Evolutionary conservation across 225 moss, liverwort and hornwort genomes (phyloP).

Genomic region (Ulota crispa): DNA sequence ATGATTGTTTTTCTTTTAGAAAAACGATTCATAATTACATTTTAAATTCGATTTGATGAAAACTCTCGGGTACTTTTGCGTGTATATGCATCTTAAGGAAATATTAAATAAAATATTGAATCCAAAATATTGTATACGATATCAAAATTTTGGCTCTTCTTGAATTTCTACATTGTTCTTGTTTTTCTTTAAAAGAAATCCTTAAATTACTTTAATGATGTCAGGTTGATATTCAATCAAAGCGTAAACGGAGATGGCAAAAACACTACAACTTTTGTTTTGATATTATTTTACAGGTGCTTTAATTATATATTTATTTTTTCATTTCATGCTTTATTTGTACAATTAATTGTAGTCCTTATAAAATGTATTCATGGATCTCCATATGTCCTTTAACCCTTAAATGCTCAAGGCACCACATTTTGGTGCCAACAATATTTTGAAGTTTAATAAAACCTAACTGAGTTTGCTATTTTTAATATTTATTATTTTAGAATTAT

Average conservation of each 20-base stretch:
- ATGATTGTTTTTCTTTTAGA: fast-evolving
- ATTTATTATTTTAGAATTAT: no score
- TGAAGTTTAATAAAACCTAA: no score
- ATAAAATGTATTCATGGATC: background rate
- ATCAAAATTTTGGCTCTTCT: background rate
- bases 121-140: no score
- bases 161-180: background rate
- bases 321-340: background rate
- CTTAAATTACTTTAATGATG: background rate
- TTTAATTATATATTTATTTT: fast-evolving
- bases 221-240: slow-evolving; percentile 36
- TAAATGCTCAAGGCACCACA: no score
- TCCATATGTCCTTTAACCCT: background rate
- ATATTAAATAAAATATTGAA: fast-evolving
- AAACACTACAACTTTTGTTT: slow-evolving; percentile 49
- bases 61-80: background rate
- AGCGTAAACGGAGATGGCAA: slow-evolving; percentile 16
- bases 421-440: no score
- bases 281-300: slow-evolving; percentile 52
- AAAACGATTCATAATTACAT: fast-evolving
- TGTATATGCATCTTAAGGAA: background rate
- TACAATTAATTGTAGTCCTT: background rate
- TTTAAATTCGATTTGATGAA: background rate
- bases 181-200: background rate
- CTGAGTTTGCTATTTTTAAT: no score